These are phyloP conservation scores for Tieghemostelium lacteum DNA, from an alignment of 78 protist genomes.

Conservation along the genomic window DNA sequence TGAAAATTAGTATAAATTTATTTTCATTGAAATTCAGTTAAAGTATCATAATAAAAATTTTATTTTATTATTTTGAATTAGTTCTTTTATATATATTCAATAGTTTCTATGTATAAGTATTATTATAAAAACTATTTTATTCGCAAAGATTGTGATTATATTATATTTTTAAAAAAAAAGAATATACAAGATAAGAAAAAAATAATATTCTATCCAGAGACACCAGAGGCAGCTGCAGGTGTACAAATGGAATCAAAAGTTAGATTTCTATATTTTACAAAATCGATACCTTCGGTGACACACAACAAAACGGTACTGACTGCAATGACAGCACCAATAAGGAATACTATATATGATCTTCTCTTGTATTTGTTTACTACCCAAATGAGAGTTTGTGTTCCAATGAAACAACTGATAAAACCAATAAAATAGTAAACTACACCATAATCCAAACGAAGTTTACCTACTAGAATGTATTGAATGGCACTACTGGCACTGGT, in stretches of 20 bases:
- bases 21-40: too few relatives aligned
- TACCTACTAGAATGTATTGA: slow-evolving; percentile 67
- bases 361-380: slow-evolving; percentile 56
- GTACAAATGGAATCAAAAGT: slow-evolving; percentile 44
- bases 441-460: slow-evolving; percentile 66
- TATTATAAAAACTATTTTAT: too few relatives aligned
- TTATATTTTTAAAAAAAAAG: too few relatives aligned
- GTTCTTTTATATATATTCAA: too few relatives aligned
- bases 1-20: too few relatives aligned
- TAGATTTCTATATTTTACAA: slow-evolving; percentile 44
- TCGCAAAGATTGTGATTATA: too few relatives aligned
- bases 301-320: slow-evolving; percentile 35
- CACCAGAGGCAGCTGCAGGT: too few relatives aligned
- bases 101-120: too few relatives aligned
- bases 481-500: slow-evolving; percentile 60
- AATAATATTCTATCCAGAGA: too few relatives aligned
- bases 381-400: slow-evolving; percentile 62
- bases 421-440: slow-evolving; percentile 47
- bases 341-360: slow-evolving; percentile 58
- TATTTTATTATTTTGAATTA: too few relatives aligned
- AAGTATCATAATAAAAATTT: too few relatives aligned
- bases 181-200: too few relatives aligned
- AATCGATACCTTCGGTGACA: slow-evolving; percentile 49
- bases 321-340: slow-evolving; percentile 38
- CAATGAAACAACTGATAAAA: slow-evolving; percentile 56